Evolutionary conservation across 306 rosid genomes (phyloP).

Genomic region (Citrullus colocynthis): DNA sequence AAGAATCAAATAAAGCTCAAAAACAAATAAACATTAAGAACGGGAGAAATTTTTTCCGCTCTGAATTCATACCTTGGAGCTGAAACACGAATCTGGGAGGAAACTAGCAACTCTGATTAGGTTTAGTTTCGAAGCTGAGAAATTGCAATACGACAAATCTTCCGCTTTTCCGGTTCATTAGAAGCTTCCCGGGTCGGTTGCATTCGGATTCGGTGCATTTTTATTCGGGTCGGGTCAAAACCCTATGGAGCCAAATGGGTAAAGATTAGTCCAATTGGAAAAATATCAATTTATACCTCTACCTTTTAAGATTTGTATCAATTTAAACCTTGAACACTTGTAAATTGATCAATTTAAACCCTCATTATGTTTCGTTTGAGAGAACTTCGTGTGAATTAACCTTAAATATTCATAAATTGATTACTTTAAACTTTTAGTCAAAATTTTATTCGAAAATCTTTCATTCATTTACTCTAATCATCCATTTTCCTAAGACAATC

Average conservation of each 20-base stretch:
- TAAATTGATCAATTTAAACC: too few species aligned
- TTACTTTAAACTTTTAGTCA: too few species aligned
- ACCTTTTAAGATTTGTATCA: too few species aligned
- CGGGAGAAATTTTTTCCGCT: neutral
- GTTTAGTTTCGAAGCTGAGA: neutral
- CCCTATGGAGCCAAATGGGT: neutral
- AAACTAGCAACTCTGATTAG: constrained; percentile 1
- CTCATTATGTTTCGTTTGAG: too few species aligned
- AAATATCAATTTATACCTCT: too few species aligned
- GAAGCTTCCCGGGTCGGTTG: neutral
- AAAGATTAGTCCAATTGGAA: too few species aligned
- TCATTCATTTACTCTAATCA: too few species aligned
- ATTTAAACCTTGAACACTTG: too few species aligned
- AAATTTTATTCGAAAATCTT: too few species aligned
- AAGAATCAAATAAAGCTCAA: neutral
- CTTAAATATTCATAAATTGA: too few species aligned
- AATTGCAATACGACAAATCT: neutral
- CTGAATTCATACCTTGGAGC: neutral
- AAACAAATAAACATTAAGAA: neutral
- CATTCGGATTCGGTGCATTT: neutral
- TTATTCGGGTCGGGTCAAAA: neutral
- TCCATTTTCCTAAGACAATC: too few species aligned
- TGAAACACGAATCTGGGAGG: neutral
- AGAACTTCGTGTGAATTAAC: too few species aligned
- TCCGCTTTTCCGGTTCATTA: neutral